Evolutionary conservation across 2,329 filamentous ascomycete species (phyloP), one percentile per base, ranked within the genome.

Genomic region (Coniochaeta sp.): DNA sequence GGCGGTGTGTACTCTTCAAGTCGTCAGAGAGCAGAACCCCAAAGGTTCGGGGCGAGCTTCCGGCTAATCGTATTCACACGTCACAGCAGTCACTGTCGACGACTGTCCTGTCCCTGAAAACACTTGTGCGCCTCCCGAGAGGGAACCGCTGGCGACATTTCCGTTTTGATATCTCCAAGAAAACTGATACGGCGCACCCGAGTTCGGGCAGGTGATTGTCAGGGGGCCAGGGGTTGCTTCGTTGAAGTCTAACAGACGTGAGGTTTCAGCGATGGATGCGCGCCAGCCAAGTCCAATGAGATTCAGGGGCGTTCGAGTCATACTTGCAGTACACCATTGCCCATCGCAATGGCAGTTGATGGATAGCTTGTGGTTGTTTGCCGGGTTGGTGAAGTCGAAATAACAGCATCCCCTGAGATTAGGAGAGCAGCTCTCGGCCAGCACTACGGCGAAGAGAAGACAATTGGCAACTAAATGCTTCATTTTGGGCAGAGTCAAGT

Each of bases 261-360:
- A 36, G 1, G 24, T 56, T 16, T 56, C n/a, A 24, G 32, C 24
- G 40, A 24, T 9, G 22, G 26, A 38, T 55, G 26, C 12, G 4
- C 12, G 26, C 2, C 24, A 32, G 2, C 38, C n/a, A 14, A 42
- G n/a, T n/a, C 5, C 32, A 42, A 42, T 4, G 7, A 17, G 38
- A 42, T 17, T 4, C 16, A 24, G 42, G 17, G 16, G 6, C 19
- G 5, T 40, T 55, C 6, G 17, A 22, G n/a, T 5, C 55, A 16
- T 38, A 57, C 55, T 30, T 3, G 55, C 42, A 6, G 16, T 40
- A 42, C 55, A 57, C 55, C 55, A 57, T 24, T 38, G 34, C 24
- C 55, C 55, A 12, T 57, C 28, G 55, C 55, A 57, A n/a, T 57
- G 55, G 22, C 55, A 57, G 55, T 57, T 57, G 34, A 42, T 26